A percentile compares a stretch with the other conserved stretches of the same genome.
Evolutionary conservation across 768 basidiomycete species (phyloP).

Genomic region (Agrocybe praecox): DNA sequence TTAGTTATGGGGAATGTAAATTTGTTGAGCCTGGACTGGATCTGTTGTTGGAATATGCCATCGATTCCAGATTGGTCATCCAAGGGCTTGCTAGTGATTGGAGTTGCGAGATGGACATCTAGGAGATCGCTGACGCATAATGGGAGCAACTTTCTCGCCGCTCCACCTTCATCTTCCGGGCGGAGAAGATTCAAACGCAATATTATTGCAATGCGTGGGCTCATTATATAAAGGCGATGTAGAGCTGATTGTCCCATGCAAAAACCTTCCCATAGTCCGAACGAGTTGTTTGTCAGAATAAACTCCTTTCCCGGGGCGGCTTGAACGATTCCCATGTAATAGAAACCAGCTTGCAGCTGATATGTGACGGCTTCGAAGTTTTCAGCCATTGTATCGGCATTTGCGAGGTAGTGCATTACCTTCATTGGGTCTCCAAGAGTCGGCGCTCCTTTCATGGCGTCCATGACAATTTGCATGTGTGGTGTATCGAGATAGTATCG

Average conservation of each 20-base stretch:
- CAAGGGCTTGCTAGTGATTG: not conserved
- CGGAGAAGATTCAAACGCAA: slow-evolving; percentile 14
- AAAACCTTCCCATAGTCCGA: slow-evolving; percentile 31
- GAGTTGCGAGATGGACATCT: not conserved
- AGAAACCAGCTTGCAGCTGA: slow-evolving; percentile 3
- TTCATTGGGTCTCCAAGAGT: not conserved
- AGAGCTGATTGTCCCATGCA: slow-evolving; percentile 2
- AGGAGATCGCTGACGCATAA: not conserved
- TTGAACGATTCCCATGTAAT: slow-evolving; percentile 28
- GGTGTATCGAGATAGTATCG: slow-evolving; percentile 27
- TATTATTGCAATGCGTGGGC: slow-evolving; percentile 27
- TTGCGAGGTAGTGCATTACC: too few relatives aligned
- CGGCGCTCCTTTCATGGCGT: not conserved
- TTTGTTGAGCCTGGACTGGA: not conserved
- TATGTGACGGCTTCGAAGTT: slow-evolving; percentile 23
- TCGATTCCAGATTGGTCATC: not conserved
- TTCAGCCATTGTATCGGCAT: slow-evolving; percentile 12
- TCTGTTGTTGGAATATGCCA: not conserved
- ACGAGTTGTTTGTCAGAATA: slow-evolving; percentile 25
- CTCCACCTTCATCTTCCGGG: not conserved
- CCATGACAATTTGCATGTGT: slow-evolving; percentile 12
- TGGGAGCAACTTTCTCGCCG: too few relatives aligned
- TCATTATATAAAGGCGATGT: slow-evolving; percentile 29
- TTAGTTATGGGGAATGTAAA: not conserved
- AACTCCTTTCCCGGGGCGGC: slow-evolving; percentile 29